A percentile compares a stretch with the other conserved stretches of the same genome.
These are phyloP conservation scores for Theobroma grandiflorum DNA, from an alignment of 441 rosid genomes.

Conservation along the genomic window DNA sequence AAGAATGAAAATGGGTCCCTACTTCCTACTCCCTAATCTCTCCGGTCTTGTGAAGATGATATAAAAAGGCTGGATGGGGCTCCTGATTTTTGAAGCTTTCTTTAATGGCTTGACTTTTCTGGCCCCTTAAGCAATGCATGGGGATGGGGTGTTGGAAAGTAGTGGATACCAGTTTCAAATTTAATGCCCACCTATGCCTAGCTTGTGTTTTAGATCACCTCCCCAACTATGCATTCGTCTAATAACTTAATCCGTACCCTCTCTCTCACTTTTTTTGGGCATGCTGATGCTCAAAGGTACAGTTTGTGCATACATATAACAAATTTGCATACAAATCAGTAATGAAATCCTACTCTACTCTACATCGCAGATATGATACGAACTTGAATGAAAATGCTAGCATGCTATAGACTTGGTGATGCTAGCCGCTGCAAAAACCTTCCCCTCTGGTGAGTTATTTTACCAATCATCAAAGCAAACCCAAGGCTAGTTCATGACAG, in stretches of 20 bases:
- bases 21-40: background rate
- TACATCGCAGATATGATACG: background rate
- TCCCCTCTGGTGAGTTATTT: no score
- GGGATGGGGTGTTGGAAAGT: background rate
- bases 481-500: background rate
- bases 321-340: background rate
- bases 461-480: background rate
- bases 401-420: background rate
- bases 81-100: constrained; percentile 2
- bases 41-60: constrained; percentile 15
- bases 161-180: background rate
- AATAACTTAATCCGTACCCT: background rate
- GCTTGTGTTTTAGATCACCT: background rate
- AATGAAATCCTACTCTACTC: background rate
- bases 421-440: no score
- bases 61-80: background rate
- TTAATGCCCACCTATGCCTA: background rate
- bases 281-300: background rate
- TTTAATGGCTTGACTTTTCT: constrained; percentile 17
- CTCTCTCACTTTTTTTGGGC: background rate
- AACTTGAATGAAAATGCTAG: background rate
- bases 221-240: background rate
- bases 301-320: background rate
- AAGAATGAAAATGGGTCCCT: background rate
- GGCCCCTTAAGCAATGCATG: background rate